phyloP scores from a whole-genome alignment of 805 yeast species.

The Saccharomycopsis selenospora region DNA sequence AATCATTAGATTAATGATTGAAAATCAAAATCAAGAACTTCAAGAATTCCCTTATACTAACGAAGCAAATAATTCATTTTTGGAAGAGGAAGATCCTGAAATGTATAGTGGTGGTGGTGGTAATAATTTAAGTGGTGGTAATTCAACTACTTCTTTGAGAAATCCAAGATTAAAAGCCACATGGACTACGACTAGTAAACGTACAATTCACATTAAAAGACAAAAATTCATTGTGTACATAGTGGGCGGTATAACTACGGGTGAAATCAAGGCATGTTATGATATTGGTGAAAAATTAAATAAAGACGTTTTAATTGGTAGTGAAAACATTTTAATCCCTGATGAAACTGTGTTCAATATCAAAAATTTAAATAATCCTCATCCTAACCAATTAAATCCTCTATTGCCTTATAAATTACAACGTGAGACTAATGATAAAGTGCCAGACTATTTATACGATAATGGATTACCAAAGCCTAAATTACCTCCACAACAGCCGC shows the following conservation, averaged over 20 bases:
- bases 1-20: constrained; percentile 44
- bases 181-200: constrained; percentile 46
- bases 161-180: constrained; percentile 68
- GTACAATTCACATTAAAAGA: constrained; percentile 26
- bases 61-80: constrained; percentile 56
- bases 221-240: constrained; percentile 75
- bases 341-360: constrained; percentile 33
- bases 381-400: constrained; percentile 13
- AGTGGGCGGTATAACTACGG: constrained; percentile 84
- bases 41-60: constrained; percentile 68
- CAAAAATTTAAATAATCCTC: constrained; percentile 28
- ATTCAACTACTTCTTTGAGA: constrained; percentile 47
- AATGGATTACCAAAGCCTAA: constrained; percentile 12
- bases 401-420: constrained; percentile 8
- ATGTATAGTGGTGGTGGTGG: constrained; percentile 35
- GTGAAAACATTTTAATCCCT: constrained; percentile 65
- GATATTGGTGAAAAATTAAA: constrained; percentile 56
- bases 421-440: constrained; percentile 11
- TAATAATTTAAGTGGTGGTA: constrained; percentile 22
- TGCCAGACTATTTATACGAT: constrained; percentile 15
- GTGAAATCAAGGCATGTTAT: constrained; percentile 71
- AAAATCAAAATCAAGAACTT: constrained; percentile 35
- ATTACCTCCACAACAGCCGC: constrained; percentile 2
- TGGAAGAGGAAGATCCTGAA: constrained; percentile 29
- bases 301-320: constrained; percentile 75